These are phyloP conservation scores for Grigorovia yakushimaensis DNA, from an alignment of 805 yeast genomes.

Conservation along the genomic window DNA sequence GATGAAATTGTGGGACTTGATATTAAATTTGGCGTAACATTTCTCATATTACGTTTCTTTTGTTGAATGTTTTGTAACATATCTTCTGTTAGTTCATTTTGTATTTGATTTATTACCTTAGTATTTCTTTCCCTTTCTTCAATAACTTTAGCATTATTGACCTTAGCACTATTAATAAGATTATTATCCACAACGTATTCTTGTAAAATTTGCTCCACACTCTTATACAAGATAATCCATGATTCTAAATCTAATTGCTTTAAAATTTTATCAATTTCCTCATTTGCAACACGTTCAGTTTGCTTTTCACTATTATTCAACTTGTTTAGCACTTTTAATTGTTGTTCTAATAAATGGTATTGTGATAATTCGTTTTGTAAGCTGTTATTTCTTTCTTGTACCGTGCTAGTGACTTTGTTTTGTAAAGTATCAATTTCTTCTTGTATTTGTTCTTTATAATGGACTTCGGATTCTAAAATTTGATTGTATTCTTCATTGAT, in stretches of 20 bases:
- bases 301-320: not conserved
- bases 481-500: not conserved
- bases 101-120: not conserved
- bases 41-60: slow-evolving; percentile 1
- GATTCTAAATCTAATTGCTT: slow-evolving; percentile 10
- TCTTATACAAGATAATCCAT: slow-evolving; percentile 14
- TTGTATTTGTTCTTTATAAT: not conserved
- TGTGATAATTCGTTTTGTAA: slow-evolving; percentile 14
- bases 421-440: not conserved
- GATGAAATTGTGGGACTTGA: not conserved
- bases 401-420: not conserved
- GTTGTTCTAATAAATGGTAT: slow-evolving; percentile 6
- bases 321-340: not conserved
- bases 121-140: not conserved
- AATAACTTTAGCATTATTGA: not conserved
- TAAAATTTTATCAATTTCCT: slow-evolving; percentile 1
- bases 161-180: not conserved
- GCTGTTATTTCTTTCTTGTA: slow-evolving; percentile 4
- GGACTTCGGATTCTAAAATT: not conserved
- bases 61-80: not conserved
- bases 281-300: not conserved
- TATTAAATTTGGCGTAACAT: not conserved
- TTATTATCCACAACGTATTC: slow-evolving; percentile 14
- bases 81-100: not conserved
- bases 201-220: slow-evolving; percentile 10